Evolutionary conservation across 352 stramenopile species (phyloP), one percentile per base, ranked within the genome.

Genomic region (Globisporangium paroecandrum): DNA sequence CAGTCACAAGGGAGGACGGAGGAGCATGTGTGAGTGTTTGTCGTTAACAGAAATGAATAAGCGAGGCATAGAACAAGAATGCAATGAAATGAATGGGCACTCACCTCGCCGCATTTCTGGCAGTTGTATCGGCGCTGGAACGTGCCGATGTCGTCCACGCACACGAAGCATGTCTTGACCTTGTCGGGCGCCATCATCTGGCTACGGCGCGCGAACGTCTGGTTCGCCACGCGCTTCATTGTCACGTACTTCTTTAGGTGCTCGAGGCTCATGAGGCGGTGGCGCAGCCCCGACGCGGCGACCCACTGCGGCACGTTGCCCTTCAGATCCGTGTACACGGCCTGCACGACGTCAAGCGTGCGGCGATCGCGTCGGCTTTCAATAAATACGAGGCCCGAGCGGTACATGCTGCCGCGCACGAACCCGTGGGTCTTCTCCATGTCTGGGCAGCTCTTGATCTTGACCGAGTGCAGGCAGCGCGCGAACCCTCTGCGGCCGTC

Each of bases 81-180:
- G 13, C 12, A 24, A 55, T 71, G 38, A 46, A 47, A 47, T 38
- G 20, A 66, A 66, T 60, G n/a, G 36, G 7, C 1, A 32, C 71
- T 43, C 77, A 87, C 85, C 77, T 94, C 85, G 47, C 85, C 85
- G 67, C 85, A 94, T 62, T 94, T 94, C 68, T 94, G 83, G 70
- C 85, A 94, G 69, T 91, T 91, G 75, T 89, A 94, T 73, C 83
- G 84, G 55, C 85, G 79, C 72, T 85, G 85, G 70, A 94, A 91
- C 49, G 81, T 83, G 66, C 85, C 83, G 56, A 94, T 91, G 58
- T 94, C 85, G 69, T 90, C 85, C 24, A 91, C 83, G 54, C 85
- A 94, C 10, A 91, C 83, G 60, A 83, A 94, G 69, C 85, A 94
- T 24, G 80, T 90, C 78, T 90, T 94, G 69, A 87, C 82, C 49